Evolutionary conservation across 1,284 basidiomycete species (phyloP), one percentile per base, ranked within the genome.

Genomic region (Amylostereum areolatum): DNA sequence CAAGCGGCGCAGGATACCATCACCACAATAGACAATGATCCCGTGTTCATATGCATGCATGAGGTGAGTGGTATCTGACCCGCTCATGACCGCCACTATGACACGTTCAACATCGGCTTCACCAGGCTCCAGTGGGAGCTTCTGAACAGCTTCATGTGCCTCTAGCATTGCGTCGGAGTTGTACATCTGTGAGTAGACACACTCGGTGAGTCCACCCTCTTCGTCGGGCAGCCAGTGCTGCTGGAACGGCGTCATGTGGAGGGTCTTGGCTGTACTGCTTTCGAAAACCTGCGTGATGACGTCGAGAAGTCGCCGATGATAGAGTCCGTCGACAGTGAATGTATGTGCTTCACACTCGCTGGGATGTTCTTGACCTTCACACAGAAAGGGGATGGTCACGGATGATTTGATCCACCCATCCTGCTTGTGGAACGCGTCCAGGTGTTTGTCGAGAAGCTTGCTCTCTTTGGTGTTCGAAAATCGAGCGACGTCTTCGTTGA

Each of bases 41-140:
- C 62, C 62, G 27, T 61, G 52, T n/a, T 51, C 34, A 41, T 58
- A 62, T 25, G 57, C 55, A 5, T 55, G 18, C 10, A 49, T 33
- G 2, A 65, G 43, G 33, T 63, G 61, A 7, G 65, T 68, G 0
- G 59, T 51, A 51, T 67, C 63, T 0, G 65, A 68, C 52, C 56
- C 60, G 12, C 63, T 46, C 57, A 63, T 63, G 4, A 59, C 43
- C 0, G 57, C 61, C 1, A 54, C 59, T 12, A 66, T 52, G 1
- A 47, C 56, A 0, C 57, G 56, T 6, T 59, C 58, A 12, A 59
- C 49, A 28, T 56, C 50, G 43, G 53, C 53, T n/a, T 52, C 48
- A 46, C 56, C 18, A 25, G 5, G 53, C 1, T 57, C 52, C 0
- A 11, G 43, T 1, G 31, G 32, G 12, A 55, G 55, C 2, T 53